Evolutionary conservation across 1,139 yeast species (phyloP), one percentile per base, ranked within the genome.

Genomic region (Debaryomyces psychrophilus): DNA sequence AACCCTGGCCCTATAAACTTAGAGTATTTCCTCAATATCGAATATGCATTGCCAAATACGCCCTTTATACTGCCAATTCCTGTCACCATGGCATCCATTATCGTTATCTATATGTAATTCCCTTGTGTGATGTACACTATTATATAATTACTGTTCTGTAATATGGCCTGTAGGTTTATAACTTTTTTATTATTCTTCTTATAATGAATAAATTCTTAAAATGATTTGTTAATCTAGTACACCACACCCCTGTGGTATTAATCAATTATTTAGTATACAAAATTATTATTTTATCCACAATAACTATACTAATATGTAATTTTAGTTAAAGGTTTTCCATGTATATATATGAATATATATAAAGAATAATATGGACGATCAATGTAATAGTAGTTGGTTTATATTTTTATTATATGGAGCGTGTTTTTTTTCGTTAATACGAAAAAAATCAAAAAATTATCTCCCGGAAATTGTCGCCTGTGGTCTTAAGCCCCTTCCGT

Each of bases 1-100:
- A 92, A 77, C 0, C 98, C 98, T 0, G 97, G 97, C 1, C 98
- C 97, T 3, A 90, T 71, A 65, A 90, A 90, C 54, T 76, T 70
- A 45, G 77, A 62, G 63, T 86, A 87, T 54, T 83, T 85, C 51
- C 65, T 63, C 31, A 76, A 50, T 27, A 58, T 51, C 35, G 34
- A 38, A 17, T 8, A 20, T 28, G 33, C 15, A 22, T 28, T n/a
- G 6, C 17, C 41, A 22, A 38, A 28, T 28, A 27, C 20, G 34
- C 34, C 25, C 12, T 28, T 38, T 7, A 37, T 12, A 11, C 20
- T 37, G 31, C 29, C 18, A 17, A 31, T 22, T 8, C 40, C 33
- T 15, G 20, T 18, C 31, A 31, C 23, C 31, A 37, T n/a, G 4
- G 23, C 15, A 37, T 26, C 26, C 40, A 37, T 37, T 12, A 12